Conservation (phyloP, 495 filamentous ascomycete species). For the Aspergillus nidulans region DNA sequence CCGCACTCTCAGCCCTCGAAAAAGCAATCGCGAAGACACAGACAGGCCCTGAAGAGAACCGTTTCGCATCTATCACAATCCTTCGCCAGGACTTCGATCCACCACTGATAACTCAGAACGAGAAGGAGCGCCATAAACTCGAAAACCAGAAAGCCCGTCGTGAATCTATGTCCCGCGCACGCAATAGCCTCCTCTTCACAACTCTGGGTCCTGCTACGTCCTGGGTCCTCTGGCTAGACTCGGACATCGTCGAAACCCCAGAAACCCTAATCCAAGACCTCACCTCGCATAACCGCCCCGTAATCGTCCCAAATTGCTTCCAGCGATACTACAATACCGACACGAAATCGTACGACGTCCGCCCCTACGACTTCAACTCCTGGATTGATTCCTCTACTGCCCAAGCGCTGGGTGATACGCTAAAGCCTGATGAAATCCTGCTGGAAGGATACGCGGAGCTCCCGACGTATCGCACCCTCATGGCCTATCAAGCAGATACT, state of each 20-base stretch:
- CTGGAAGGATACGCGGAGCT: constrained; percentile 91
- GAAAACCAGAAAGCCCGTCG: constrained; percentile 80
- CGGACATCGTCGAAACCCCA: constrained; percentile 88
- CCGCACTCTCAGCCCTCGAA: constrained; percentile 75
- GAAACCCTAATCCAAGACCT: constrained; percentile 86
- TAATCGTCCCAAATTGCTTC: constrained; percentile 94
- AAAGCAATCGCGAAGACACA: constrained; percentile 81
- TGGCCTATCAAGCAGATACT: constrained; percentile 74
- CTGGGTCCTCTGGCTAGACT: constrained; percentile 96
- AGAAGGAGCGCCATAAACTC: constrained; percentile 86
- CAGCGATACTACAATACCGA: constrained; percentile 78
- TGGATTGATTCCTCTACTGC: constrained; percentile 87
- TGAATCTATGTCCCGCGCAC: constrained; percentile 85
- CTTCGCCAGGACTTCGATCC: constrained; percentile 92
- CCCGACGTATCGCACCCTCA: constrained; percentile 83
- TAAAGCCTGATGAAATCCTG: constrained; percentile 88
- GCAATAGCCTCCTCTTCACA: constrained; percentile 95
- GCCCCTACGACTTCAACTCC: constrained; percentile 95
- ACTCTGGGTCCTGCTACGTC: constrained; percentile 88
- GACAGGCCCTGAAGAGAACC: constrained; percentile 66
- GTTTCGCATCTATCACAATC: constrained; percentile 90
- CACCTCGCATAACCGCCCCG: constrained; percentile 74
- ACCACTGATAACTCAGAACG: constrained; percentile 72
- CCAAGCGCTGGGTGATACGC: constrained; percentile 64
- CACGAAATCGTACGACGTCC: constrained; percentile 60